Conservation (phyloP, 805 yeast genomes). For the Candida palmyrensis region DNA sequence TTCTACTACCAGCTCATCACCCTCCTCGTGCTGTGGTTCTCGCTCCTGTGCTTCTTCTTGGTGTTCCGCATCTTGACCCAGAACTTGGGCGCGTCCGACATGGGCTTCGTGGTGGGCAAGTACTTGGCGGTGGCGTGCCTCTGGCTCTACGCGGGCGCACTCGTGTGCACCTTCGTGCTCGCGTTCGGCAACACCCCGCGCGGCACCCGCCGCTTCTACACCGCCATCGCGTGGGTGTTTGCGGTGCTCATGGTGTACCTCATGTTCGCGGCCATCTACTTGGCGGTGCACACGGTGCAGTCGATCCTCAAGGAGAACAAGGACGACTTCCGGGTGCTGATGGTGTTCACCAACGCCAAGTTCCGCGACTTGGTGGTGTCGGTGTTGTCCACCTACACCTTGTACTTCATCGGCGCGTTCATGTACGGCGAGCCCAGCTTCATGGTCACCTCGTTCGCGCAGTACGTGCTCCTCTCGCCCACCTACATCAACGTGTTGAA, state of each 20-base stretch:
- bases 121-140: constrained; percentile 72
- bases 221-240: constrained; percentile 70
- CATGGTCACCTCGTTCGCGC: constrained; percentile 82
- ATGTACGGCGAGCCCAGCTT: constrained; percentile 89
- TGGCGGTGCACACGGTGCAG: constrained; percentile 70
- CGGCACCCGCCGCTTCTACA: constrained; percentile 78
- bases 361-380: constrained; percentile 89
- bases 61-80: constrained; percentile 85
- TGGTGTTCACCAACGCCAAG: constrained; percentile 59
- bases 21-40: constrained; percentile 85
- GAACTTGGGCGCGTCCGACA: constrained; percentile 60
- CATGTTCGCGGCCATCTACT: constrained; percentile 79
- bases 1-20: constrained; percentile 77
- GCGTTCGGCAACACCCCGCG: constrained; percentile 93
- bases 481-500: constrained; percentile 86
- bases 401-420: constrained; percentile 75
- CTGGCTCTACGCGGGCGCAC: constrained; percentile 79
- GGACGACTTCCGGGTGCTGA: constrained; percentile 35
- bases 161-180: constrained; percentile 80
- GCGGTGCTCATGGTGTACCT: constrained; percentile 86
- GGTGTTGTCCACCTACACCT: constrained; percentile 72
- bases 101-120: constrained; percentile 67
- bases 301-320: constrained; percentile 42
- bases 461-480: constrained; percentile 80
- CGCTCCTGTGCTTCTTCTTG: constrained; percentile 82